Evolutionary conservation across 257 asterid species (phyloP).

Genomic region (Gentiana macrophylla): DNA sequence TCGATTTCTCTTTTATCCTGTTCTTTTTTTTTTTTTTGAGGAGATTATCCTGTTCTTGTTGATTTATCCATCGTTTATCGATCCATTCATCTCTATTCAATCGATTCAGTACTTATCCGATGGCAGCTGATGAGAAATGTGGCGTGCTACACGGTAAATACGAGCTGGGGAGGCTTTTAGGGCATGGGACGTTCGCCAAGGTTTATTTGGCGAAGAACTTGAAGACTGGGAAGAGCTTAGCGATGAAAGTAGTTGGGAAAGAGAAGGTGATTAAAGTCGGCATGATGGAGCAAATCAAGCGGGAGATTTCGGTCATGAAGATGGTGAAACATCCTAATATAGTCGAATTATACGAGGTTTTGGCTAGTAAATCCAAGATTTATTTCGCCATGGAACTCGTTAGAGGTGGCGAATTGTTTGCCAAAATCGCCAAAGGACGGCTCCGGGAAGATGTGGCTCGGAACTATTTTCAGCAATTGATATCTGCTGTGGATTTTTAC

Average conservation of each 20-base stretch:
- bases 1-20: background rate
- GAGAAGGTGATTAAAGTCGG: conserved; percentile 45
- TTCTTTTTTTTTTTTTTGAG: too few relatives aligned
- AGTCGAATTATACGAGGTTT: conserved; percentile 44
- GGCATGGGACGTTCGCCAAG: conserved; percentile 55
- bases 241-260: conserved; percentile 45
- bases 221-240: conserved; percentile 35
- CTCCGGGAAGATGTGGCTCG: conserved; percentile 41
- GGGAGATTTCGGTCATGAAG: conserved; percentile 46
- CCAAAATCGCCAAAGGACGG: conserved; percentile 30
- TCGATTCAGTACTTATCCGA: conserved; percentile 4
- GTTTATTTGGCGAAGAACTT: conserved; percentile 39
- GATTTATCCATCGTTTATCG: background rate
- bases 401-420: conserved; percentile 45
- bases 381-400: conserved; percentile 45
- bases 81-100: background rate
- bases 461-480: conserved; percentile 40
- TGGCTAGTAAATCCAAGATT: conserved; percentile 51
- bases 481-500: conserved; percentile 46
- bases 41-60: background rate
- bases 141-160: conserved; percentile 43
- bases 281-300: conserved; percentile 57
- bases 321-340: conserved; percentile 49
- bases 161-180: conserved; percentile 43
- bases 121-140: conserved; percentile 50